Base-by-base conservation (phyloP, 768 basidiomycete genomes). In the Rhizopogon vesiculosus region DNA sequence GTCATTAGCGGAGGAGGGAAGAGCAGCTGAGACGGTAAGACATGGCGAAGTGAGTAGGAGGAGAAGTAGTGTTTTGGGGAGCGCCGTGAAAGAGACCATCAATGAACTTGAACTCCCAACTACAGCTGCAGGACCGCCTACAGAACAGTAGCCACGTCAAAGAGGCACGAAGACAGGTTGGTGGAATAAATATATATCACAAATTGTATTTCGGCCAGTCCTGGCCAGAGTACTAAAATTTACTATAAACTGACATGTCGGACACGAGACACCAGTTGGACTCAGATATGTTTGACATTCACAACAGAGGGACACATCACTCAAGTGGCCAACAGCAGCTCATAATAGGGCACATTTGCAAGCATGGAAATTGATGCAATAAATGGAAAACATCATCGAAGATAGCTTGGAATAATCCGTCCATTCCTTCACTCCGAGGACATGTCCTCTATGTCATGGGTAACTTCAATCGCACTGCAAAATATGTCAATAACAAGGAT, bases 1-100 rank as follows among this genome's bases (percentile, higher is more conserved):
- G 69, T 91, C 80, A 62, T 87, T 81, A 39, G 62, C 68, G 0
- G 77, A 76, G 5, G 66, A 67, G 3, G 72, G 68, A 6, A 57
- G 62, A 25, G 67, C 60, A 13, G 73, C 54, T 29, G 56, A 49
- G 45, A 31, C 53, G 16, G 74, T 59, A 45, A 76, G 59, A 16
- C 62, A 68, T 45, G 74, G 72, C 9, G 67, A 68, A 19, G 71
- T 69, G 40, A 77, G 68, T 40, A 77, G 60, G 50, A 79, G 64
- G 54, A 69, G 68, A 35, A 77, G 58, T 29, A 76, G 65, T 43
- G 70, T 63, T 31, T 56, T 57, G 51, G 72, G 74, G 48, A 74
- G 69, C 29, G 35, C 39, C 42, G 57, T 63, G 56, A 49, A 64
- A 42, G 62, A 28, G 43, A 66, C 57, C 62, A 66, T 63, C 41